Evolutionary conservation across 2,329 filamentous ascomycete genomes (phyloP).

Genomic region (Trichophyton rubrum): DNA sequence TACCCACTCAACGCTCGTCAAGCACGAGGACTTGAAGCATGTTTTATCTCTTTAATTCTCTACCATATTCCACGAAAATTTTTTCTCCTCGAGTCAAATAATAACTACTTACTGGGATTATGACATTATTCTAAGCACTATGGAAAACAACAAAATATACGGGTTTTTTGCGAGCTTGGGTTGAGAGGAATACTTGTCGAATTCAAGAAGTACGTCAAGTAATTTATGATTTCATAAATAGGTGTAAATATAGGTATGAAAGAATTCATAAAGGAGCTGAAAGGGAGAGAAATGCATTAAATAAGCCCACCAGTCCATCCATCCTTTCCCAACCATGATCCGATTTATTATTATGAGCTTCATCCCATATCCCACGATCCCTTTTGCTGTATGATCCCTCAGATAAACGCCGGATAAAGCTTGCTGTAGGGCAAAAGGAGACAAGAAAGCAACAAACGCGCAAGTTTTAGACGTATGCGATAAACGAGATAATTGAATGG

Average conservation of each 20-base stretch:
- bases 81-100: neutral
- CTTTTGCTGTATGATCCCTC: neutral
- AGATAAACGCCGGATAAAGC: conserved; percentile 1
- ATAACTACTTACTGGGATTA: too few species aligned
- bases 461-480: neutral
- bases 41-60: neutral
- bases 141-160: too few species aligned
- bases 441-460: neutral
- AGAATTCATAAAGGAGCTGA: neutral
- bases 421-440: neutral
- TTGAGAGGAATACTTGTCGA: neutral
- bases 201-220: neutral
- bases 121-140: too few species aligned
- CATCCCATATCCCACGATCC: neutral
- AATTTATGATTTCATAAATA: neutral
- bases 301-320: neutral
- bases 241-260: neutral
- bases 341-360: neutral
- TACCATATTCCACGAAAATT: neutral
- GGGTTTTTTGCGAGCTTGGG: too few species aligned
- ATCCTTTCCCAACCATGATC: neutral
- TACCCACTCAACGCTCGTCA: neutral
- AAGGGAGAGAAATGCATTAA: neutral
- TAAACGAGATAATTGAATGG: neutral
- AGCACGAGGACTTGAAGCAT: neutral